Evolutionary conservation across 1,284 basidiomycete genomes (phyloP).

Genomic region (Psilocybe mexicana): DNA sequence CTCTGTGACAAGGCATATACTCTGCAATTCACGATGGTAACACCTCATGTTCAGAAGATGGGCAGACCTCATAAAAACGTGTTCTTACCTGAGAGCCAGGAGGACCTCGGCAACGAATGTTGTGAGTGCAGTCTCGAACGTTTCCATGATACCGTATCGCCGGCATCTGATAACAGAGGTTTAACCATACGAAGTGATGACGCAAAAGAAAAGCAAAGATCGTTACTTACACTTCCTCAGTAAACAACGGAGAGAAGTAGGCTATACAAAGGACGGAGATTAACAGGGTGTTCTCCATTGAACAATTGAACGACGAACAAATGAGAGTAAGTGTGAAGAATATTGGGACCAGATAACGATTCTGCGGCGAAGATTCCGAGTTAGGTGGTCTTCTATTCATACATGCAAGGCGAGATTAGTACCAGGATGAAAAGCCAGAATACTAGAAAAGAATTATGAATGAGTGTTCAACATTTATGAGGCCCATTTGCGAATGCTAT

Average conservation of each 20-base stretch:
- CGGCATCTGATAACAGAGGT: not conserved
- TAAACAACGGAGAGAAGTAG: not conserved
- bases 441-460: not conserved
- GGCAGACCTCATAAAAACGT: too few species aligned
- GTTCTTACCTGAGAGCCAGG: constrained; percentile 4
- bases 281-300: not conserved
- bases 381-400: not conserved
- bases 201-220: not conserved
- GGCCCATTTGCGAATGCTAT: not conserved
- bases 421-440: constrained; percentile 8
- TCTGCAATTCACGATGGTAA: not conserved
- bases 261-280: not conserved
- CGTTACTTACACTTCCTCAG: constrained; percentile 1
- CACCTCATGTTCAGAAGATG: not conserved
- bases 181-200: not conserved
- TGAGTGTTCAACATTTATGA: not conserved
- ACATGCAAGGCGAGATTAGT: not conserved
- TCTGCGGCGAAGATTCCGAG: not conserved
- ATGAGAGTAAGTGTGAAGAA: not conserved
- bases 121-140: constrained; percentile 5
- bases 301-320: not conserved
- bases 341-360: constrained; percentile 1
- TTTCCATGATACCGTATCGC: constrained; percentile 10
- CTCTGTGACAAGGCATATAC: constrained; percentile 1
- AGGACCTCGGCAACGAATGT: constrained; percentile 2